Conservation (phyloP, 2,329 filamentous ascomycete genomes). For the Ophiostoma sp. region DNA sequence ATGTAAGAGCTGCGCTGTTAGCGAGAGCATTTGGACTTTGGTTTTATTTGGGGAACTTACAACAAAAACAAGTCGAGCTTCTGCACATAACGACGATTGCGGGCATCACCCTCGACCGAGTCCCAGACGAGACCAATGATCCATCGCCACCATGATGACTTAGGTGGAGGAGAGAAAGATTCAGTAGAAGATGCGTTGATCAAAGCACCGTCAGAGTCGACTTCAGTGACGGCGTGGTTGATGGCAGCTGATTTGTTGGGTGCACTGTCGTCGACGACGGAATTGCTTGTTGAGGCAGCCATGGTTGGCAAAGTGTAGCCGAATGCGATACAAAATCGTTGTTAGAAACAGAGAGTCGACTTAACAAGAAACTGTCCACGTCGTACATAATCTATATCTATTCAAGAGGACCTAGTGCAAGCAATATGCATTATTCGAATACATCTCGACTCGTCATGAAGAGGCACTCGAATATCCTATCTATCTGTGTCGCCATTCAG, state of each 20-base stretch:
- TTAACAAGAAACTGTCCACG: not conserved
- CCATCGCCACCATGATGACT: constrained; percentile 24
- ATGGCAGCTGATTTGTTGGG: not conserved
- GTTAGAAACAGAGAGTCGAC: not conserved
- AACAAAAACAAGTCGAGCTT: constrained; percentile 26
- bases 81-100: constrained; percentile 27
- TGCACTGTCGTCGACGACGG: not conserved
- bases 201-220: not conserved
- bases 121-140: constrained; percentile 26
- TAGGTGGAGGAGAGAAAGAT: not conserved
- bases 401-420: not conserved
- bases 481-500: constrained; percentile 11
- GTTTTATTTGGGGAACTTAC: not conserved
- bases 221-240: not conserved
- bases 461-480: not conserved
- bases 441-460: not conserved
- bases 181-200: not conserved
- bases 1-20: constrained; percentile 25
- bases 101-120: constrained; percentile 26
- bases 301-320: not conserved
- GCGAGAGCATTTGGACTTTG: not conserved
- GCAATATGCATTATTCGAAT: too few species aligned
- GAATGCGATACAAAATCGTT: not conserved
- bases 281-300: constrained; percentile 2
- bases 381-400: not conserved